Base-by-base conservation (phyloP, 2,329 filamentous ascomycete genomes). In the Cytospora schulzeri region DNA sequence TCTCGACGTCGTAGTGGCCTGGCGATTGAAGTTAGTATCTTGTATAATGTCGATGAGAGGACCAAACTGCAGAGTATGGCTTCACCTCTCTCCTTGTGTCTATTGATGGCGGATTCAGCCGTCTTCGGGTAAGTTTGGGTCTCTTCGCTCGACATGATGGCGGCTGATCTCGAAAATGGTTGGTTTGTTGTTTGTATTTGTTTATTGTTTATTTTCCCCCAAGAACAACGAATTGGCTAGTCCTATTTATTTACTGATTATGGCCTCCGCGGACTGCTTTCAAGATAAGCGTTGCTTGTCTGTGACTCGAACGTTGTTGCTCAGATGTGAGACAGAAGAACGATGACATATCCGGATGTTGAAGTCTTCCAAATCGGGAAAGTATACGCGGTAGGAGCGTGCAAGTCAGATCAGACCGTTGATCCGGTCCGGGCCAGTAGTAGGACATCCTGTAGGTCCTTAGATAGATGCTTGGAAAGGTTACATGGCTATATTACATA, bases 1-100 rank as follows among this genome's bases (percentile, higher is more conserved):
- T 85, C 56, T 86, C 80, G 58, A 90, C 83, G 63, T 91, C 87
- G 73, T 96, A 96, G 58, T 83, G 83, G 57, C 85, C 90, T 92
- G 59, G n/a, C 12, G 41, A 24, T 22, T 22, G 19, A n/a, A 54
- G 54, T 66, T 4, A 66, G 45, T 54, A 2, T 0, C 9, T 22
- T 3, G 4, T 15, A 8, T 6, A 2, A 8, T 38, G 12, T 45
- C 41, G 6, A 2, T 28, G 33, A 28, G n/a, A 19, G n/a, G 12
- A 2, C 12, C 12, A 11, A 8, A 33, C 31, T 22, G 1, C 8
- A 22, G 5, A 19, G 17, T 19, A 19, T 45, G 41, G 19, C n/a
- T n/a, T 22, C 38, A 56, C 65, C 65, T 64, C 65, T 57, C 58
- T 66, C 65, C 17, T 66, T 66, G 57, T 66, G 65, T 50, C 65